Evolutionary conservation across 257 asterid genomes (phyloP).

Genomic region (Ligustrum vulgare): DNA sequence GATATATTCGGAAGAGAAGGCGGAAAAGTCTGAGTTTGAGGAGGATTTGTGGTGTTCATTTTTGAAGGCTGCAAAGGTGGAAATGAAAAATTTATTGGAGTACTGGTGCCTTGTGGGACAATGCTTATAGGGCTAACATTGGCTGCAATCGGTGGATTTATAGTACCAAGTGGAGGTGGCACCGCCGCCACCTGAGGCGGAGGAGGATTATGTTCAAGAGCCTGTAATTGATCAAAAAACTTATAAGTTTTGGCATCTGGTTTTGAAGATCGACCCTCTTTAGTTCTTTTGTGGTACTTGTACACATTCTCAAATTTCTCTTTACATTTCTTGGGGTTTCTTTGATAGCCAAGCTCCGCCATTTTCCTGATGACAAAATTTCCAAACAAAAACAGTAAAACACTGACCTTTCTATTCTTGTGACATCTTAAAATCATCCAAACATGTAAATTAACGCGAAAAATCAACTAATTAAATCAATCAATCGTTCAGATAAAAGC

Average conservation of each 20-base stretch:
- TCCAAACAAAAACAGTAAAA: background rate
- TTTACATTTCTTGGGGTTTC: constrained; percentile 87
- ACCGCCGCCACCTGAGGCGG: constrained; percentile 22
- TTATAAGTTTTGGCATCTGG: constrained; percentile 74
- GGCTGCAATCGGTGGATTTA: constrained; percentile 22
- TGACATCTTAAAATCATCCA: constrained; percentile 27
- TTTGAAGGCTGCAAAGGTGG: constrained; percentile 21
- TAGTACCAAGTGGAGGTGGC: constrained; percentile 16
- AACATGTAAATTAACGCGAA: constrained; percentile 2
- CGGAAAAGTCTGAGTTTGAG: constrained; percentile 7
- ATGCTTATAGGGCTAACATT: constrained; percentile 34
- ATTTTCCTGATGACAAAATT: constrained; percentile 57
- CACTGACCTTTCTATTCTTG: background rate
- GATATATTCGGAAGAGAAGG: constrained; percentile 23
- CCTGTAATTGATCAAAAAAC: constrained; percentile 74
- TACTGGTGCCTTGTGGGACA: constrained; percentile 20
- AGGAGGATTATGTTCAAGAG: constrained; percentile 46
- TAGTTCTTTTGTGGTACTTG: constrained; percentile 89
- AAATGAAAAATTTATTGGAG: constrained; percentile 22
- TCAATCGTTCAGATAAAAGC: background rate
- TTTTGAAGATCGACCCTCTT: constrained; percentile 77
- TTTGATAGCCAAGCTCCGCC: constrained; percentile 79
- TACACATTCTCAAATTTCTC: constrained; percentile 93
- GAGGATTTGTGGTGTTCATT: constrained; percentile 16
- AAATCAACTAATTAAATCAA: background rate